Percentiles rank a stretch among this genome's conserved stretches.
These are phyloP conservation scores for Pilatotrama ljubarskyi DNA, from an alignment of 768 basidiomycete genomes.

Conservation along the genomic window DNA sequence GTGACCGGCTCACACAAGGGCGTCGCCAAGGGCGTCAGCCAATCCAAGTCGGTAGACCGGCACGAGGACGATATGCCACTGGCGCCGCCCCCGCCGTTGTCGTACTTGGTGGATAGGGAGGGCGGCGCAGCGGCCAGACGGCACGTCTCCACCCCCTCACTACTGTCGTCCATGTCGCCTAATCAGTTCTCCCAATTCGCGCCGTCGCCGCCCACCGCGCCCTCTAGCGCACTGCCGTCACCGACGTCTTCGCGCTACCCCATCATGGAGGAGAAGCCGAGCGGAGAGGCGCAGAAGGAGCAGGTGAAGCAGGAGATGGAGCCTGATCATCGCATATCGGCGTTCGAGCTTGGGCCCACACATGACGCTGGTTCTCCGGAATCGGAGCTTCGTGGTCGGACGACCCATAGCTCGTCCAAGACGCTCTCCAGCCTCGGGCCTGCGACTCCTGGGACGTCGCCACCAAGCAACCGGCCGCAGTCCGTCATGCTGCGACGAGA, in stretches of 20 bases:
- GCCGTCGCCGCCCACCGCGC: constrained; percentile 74
- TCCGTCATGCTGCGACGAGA: constrained; percentile 49
- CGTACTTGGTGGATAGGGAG: constrained; percentile 72
- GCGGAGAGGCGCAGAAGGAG: constrained; percentile 43
- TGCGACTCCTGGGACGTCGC: constrained; percentile 24
- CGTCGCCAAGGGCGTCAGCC: constrained; percentile 38
- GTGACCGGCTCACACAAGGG: constrained; percentile 60
- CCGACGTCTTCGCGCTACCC: constrained; percentile 71
- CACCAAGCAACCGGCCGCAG: constrained; percentile 18
- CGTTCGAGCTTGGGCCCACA: constrained; percentile 33
- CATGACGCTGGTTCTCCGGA: constrained; percentile 27
- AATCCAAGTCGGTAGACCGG: constrained; percentile 43
- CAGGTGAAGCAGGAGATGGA: constrained; percentile 44
- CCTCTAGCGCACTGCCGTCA: constrained; percentile 74
- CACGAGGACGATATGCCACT: constrained; percentile 74
- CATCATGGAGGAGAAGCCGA: constrained; percentile 52
- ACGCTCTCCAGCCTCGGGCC: constrained; percentile 27
- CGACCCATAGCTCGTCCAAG: constrained; percentile 28
- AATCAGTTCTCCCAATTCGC: constrained; percentile 57
- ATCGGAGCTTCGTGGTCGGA: constrained; percentile 25
- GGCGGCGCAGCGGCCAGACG: constrained; percentile 49
- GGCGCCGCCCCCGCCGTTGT: constrained; percentile 88
- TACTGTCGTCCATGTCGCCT: constrained; percentile 59
- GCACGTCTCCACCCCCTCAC: constrained; percentile 69
- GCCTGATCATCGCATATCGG: constrained; percentile 37